These are phyloP conservation scores for Wickerhamomyces silvicola DNA, from an alignment of 805 yeast species.

Conservation along the genomic window DNA sequence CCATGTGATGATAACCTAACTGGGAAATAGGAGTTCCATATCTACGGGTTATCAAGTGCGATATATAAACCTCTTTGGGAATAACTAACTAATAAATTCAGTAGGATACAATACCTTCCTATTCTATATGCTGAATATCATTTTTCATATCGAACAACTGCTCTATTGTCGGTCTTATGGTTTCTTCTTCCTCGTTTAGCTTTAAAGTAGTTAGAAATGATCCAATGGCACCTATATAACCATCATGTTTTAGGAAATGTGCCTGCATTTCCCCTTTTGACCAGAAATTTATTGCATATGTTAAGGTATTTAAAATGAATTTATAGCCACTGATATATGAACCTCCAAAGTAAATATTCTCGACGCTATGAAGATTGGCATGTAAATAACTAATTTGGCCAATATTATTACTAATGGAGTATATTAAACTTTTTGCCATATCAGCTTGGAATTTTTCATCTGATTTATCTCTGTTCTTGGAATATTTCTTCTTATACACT, in stretches of 20 bases:
- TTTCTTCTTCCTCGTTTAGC: no score
- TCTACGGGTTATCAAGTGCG: no score
- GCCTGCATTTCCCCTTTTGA: slow-evolving; percentile 83
- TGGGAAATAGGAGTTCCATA: no score
- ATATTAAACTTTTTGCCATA: slow-evolving; percentile 74
- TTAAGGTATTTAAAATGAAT: slow-evolving; percentile 84
- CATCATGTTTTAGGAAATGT: slow-evolving; percentile 86
- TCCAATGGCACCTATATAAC: slow-evolving; percentile 89
- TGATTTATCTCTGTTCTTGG: slow-evolving; percentile 25
- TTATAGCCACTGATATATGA: slow-evolving; percentile 88
- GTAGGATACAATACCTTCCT: no score
- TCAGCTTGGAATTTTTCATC: slow-evolving; percentile 34
- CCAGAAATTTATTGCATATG: slow-evolving; percentile 92
- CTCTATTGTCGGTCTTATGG: no score
- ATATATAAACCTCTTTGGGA: no score
- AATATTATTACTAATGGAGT: slow-evolving; percentile 83
- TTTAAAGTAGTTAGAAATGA: slow-evolving; percentile 61
- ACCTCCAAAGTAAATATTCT: slow-evolving; percentile 88
- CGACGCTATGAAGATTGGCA: slow-evolving; percentile 71
- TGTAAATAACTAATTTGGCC: slow-evolving; percentile 92
- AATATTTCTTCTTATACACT: slow-evolving; percentile 59
- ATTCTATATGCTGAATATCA: no score
- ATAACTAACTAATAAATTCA: no score
- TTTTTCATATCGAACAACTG: no score
- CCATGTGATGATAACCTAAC: no score